phyloP scores from a whole-genome alignment of 2,329 filamentous ascomycete genomes.

The Pseudocercospora cruenta region DNA sequence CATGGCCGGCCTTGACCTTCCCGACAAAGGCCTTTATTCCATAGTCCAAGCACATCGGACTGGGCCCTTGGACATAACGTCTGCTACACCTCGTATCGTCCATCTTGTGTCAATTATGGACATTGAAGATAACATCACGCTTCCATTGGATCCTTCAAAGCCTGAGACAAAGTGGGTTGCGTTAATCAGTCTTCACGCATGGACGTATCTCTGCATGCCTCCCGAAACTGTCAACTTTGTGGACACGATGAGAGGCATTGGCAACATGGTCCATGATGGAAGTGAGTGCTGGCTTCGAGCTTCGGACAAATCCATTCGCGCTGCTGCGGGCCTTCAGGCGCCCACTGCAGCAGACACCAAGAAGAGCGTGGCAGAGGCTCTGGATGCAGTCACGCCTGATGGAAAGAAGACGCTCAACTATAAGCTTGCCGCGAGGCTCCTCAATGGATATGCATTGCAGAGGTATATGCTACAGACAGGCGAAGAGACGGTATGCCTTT shows the following conservation, averaged over 20 bases:
- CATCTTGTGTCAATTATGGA: slow-evolving; percentile 2
- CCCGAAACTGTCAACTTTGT: slow-evolving; percentile 6
- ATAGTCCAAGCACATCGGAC: slow-evolving; percentile 1
- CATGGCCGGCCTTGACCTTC: not conserved
- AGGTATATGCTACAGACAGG: slow-evolving; percentile 10
- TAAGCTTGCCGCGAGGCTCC: not conserved
- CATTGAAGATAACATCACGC: not conserved
- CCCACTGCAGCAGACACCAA: not conserved
- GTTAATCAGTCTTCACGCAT: not conserved
- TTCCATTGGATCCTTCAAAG: not conserved
- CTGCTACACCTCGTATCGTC: not conserved
- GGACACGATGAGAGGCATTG: slow-evolving; percentile 6
- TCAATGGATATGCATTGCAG: slow-evolving; percentile 7
- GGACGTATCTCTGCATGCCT: slow-evolving; percentile 9
- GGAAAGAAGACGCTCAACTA: not conserved
- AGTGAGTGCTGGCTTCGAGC: slow-evolving; percentile 13
- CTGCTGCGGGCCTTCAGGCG: not conserved
- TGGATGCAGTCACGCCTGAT: not conserved
- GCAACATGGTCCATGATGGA: not conserved
- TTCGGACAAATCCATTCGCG: not conserved
- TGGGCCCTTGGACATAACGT: not conserved
- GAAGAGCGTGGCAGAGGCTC: not conserved
- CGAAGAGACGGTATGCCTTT: not conserved
- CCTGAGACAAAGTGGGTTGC: not conserved
- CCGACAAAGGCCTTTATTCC: not conserved